phyloP scores from a whole-genome alignment of 2,329 filamentous ascomycete species.

The Chaetomium globosum region DNA sequence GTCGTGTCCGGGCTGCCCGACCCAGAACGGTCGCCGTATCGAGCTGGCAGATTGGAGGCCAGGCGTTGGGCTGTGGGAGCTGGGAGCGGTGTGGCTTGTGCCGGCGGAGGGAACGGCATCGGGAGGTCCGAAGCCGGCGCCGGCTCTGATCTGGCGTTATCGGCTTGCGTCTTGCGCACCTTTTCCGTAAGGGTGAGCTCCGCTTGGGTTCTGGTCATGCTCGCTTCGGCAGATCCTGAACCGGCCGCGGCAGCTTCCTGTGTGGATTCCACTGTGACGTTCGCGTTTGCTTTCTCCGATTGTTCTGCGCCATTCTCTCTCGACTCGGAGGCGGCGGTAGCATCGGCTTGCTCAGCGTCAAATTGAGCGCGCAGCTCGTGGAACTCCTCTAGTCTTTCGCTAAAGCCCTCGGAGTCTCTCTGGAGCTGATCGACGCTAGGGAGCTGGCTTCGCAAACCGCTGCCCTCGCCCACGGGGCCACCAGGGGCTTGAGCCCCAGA shows the following conservation, averaged over 20 bases:
- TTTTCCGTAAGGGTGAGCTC: slow-evolving; percentile 76
- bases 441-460: slow-evolving; percentile 49
- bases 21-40: slow-evolving; percentile 65
- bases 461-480: slow-evolving; percentile 44
- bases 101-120: slow-evolving; percentile 72
- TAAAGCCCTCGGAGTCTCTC: slow-evolving; percentile 61
- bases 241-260: slow-evolving; percentile 25
- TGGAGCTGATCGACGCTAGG: slow-evolving; percentile 55
- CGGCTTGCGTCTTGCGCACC: slow-evolving; percentile 72
- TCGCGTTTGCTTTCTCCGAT: slow-evolving; percentile 21
- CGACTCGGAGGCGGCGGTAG: slow-evolving; percentile 32
- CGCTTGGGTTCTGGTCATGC: slow-evolving; percentile 22
- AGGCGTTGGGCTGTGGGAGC: slow-evolving; percentile 87
- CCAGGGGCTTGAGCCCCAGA: slow-evolving; percentile 46
- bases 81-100: slow-evolving; percentile 77
- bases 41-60: slow-evolving; percentile 80
- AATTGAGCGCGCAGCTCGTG: slow-evolving; percentile 74
- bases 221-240: slow-evolving; percentile 15
- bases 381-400: slow-evolving; percentile 80
- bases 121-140: slow-evolving; percentile 67
- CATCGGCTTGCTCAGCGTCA: slow-evolving; percentile 55
- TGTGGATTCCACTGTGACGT: slow-evolving; percentile 23
- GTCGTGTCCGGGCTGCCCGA: slow-evolving; percentile 72
- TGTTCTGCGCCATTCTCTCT: slow-evolving; percentile 28
- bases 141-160: slow-evolving; percentile 64